Evolutionary conservation across 2,329 filamentous ascomycete species (phyloP).

Genomic region (Tricladium varicosporioides): DNA sequence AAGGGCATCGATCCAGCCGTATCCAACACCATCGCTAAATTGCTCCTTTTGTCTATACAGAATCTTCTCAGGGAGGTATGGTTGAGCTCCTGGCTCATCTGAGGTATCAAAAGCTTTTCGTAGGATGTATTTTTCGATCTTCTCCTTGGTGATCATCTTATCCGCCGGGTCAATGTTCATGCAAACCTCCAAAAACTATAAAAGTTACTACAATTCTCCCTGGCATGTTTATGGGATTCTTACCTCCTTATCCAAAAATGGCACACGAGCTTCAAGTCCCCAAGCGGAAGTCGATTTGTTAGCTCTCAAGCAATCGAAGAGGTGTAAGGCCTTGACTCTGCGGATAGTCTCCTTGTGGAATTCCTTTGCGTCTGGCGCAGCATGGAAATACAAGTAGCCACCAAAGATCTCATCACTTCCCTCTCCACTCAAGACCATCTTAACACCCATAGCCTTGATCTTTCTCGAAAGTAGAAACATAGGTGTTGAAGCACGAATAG

Average conservation of each 20-base stretch:
- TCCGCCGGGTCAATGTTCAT: conserved; percentile 95
- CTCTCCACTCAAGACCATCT: conserved; percentile 98
- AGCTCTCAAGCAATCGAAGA: conserved; percentile 93
- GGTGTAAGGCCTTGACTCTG: conserved; percentile 92
- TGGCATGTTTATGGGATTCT: conserved; percentile 21
- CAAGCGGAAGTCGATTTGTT: conserved; percentile 99
- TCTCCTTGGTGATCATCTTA: conserved; percentile 78
- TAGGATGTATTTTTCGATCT: conserved; percentile 95
- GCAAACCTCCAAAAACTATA: conserved; percentile 78
- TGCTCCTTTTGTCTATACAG: conserved; percentile 99
- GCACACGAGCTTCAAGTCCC: conserved; percentile 96
- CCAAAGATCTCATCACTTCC: conserved; percentile 98
- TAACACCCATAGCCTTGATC: conserved; percentile 99
- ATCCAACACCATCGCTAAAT: conserved; percentile 97
- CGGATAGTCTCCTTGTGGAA: conserved; percentile 95
- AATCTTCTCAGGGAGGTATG: conserved; percentile 95
- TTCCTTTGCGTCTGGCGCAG: conserved; percentile 83
- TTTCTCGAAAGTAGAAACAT: conserved; percentile 98
- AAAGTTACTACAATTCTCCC: conserved; percentile 10
- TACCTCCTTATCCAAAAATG: conserved; percentile 91
- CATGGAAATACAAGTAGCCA: conserved; percentile 98
- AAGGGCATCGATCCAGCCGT: conserved; percentile 97
- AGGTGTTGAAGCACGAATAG: conserved; percentile 94
- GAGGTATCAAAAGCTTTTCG: conserved; percentile 95
- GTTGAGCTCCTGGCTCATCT: conserved; percentile 74